Evolutionary conservation across 1,284 basidiomycete genomes (phyloP).

Genomic region (Agaricales sp.): DNA sequence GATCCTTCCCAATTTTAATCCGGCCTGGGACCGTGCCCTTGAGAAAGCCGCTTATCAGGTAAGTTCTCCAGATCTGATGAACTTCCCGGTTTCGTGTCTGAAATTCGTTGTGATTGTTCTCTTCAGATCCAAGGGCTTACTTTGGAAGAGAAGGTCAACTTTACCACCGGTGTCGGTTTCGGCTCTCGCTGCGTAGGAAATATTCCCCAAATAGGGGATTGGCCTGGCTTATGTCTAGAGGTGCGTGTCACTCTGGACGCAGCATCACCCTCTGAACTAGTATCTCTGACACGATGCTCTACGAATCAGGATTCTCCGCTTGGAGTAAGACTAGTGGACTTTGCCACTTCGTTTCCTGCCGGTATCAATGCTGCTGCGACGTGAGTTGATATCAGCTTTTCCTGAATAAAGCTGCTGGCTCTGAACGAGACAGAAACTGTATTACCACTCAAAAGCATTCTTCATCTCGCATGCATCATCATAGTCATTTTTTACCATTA

Average conservation of each 20-base stretch:
- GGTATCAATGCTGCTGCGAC: conserved; percentile 31
- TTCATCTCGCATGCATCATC: not conserved
- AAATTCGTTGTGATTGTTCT: too few species aligned
- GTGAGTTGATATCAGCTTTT: conserved; percentile 13
- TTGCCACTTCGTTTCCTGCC: conserved; percentile 32
- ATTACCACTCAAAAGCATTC: conserved; percentile 2
- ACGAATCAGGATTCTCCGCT: conserved; percentile 32
- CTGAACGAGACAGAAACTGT: conserved; percentile 20
- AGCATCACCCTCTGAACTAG: not conserved
- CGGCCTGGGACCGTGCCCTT: conserved; percentile 9
- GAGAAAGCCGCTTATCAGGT: conserved; percentile 9
- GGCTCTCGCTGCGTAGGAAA: conserved; percentile 28
- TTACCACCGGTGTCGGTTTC: conserved; percentile 24
- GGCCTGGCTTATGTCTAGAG: conserved; percentile 38
- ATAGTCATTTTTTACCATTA: too few species aligned
- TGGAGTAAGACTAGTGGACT: conserved; percentile 26
- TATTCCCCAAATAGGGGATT: conserved; percentile 7
- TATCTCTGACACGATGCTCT: conserved; percentile 11
- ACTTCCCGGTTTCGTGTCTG: not conserved
- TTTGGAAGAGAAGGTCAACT: conserved; percentile 21
- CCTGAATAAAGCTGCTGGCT: conserved; percentile 19
- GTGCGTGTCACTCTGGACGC: conserved; percentile 14
- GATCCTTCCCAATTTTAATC: conserved; percentile 9
- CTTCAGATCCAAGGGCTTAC: conserved; percentile 8
- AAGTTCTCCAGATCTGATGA: not conserved